A percentile compares a stretch with the other conserved stretches of the same genome.
phyloP scores from a whole-genome alignment of 768 basidiomycete genomes.

The Leccinellum albellum region DNA sequence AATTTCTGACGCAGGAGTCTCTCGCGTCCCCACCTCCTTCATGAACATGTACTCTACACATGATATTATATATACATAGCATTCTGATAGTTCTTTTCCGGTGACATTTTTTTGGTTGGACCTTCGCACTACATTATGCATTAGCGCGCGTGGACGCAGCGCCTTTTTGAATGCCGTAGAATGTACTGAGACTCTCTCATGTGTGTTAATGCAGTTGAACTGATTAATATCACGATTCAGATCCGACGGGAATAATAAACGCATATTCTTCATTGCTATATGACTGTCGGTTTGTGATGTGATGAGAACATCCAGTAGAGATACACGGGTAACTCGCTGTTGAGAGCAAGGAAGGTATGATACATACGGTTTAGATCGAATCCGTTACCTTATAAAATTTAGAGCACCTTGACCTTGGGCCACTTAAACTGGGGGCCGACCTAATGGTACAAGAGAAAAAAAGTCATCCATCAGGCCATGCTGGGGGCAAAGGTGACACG shows the following conservation, averaged over 20 bases:
- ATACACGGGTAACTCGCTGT: constrained; percentile 33
- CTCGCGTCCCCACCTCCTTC: constrained; percentile 65
- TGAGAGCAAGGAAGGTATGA: constrained; percentile 34
- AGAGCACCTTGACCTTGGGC: constrained; percentile 52
- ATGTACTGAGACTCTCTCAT: constrained; percentile 8
- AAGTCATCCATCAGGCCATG: not conserved
- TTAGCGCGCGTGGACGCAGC: constrained; percentile 13
- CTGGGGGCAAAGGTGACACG: constrained; percentile 11
- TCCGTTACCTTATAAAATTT: not conserved
- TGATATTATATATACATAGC: constrained; percentile 20
- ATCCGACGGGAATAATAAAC: not conserved
- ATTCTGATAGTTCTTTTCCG: constrained; percentile 15
- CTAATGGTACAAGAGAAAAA: constrained; percentile 23
- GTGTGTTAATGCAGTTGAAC: not conserved
- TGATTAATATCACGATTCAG: constrained; percentile 22
- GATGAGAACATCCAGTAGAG: constrained; percentile 16
- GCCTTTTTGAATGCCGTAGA: constrained; percentile 13
- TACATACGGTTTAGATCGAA: not conserved
- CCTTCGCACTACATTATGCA: constrained; percentile 24
- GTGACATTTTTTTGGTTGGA: constrained; percentile 11
- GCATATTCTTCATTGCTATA: constrained; percentile 23
- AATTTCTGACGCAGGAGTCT: constrained; percentile 46
- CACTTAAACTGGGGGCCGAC: constrained; percentile 55
- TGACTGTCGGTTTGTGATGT: constrained; percentile 28
- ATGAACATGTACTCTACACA: constrained; percentile 32